These are phyloP conservation scores for Ogataea ramenticola DNA, from an alignment of 805 yeast species.

Conservation along the genomic window DNA sequence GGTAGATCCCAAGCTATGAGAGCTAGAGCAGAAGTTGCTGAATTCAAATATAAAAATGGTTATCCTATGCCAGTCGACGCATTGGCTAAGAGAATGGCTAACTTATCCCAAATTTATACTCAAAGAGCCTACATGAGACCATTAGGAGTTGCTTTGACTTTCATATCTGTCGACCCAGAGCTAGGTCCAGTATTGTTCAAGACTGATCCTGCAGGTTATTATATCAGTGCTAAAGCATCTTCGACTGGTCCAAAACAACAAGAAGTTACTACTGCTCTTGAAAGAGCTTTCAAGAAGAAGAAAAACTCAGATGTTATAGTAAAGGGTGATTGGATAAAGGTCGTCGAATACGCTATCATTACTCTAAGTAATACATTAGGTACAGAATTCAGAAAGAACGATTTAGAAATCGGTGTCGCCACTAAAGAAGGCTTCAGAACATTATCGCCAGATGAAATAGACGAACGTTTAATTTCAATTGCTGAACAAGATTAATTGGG, in stretches of 20 bases:
- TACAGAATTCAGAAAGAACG: constrained; percentile 90
- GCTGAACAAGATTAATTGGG: constrained; percentile 82
- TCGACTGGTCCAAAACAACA: constrained; percentile 98
- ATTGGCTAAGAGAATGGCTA: constrained; percentile 91
- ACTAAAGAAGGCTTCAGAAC: constrained; percentile 60
- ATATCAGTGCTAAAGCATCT: constrained; percentile 81
- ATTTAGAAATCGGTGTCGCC: constrained; percentile 90
- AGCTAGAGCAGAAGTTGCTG: constrained; percentile 94
- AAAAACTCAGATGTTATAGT: constrained; percentile 40
- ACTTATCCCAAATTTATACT: constrained; percentile 89
- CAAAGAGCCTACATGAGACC: constrained; percentile 99
- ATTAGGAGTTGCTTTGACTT: constrained; percentile 86
- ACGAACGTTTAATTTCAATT: constrained; percentile 86
- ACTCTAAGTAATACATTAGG: constrained; percentile 82
- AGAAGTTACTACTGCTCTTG: constrained; percentile 84
- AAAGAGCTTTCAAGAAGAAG: constrained; percentile 72
- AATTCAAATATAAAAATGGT: constrained; percentile 89
- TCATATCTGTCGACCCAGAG: constrained; percentile 83
- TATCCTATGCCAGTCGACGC: constrained; percentile 96
- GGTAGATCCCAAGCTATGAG: constrained; percentile 85
- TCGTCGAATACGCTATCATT: constrained; percentile 83
- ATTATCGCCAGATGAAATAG: constrained; percentile 81
- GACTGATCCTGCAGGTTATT: constrained; percentile 97
- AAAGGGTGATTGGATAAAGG: constrained; percentile 79
- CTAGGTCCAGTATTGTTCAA: constrained; percentile 84